Evolutionary conservation across 495 filamentous ascomycete species (phyloP).

Genomic region (Schizothecium vesticola): DNA sequence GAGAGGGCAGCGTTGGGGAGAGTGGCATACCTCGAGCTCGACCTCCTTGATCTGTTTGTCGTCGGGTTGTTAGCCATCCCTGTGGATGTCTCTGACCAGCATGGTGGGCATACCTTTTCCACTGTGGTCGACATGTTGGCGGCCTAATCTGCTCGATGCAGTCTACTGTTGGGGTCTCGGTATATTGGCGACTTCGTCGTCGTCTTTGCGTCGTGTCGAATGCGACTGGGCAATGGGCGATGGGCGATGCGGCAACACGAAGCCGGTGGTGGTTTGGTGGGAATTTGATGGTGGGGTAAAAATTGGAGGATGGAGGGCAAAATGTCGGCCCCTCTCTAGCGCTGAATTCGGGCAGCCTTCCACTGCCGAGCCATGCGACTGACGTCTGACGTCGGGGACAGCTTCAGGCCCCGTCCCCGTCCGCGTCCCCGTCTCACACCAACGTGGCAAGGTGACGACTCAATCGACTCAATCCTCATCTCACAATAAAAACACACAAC

Average conservation of each 20-base stretch:
- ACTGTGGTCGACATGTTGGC: slow-evolving; percentile 89
- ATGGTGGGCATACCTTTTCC: slow-evolving; percentile 67
- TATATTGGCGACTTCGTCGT: slow-evolving; percentile 1
- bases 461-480: too few species aligned
- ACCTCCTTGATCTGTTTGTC: slow-evolving; percentile 84
- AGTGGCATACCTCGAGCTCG: slow-evolving; percentile 68
- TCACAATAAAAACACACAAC: too few species aligned
- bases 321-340: background rate
- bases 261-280: slow-evolving; percentile 10
- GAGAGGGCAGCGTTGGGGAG: background rate
- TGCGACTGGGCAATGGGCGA: background rate
- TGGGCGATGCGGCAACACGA: background rate
- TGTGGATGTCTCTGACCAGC: background rate
- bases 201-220: background rate
- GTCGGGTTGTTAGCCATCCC: background rate
- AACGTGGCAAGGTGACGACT: slow-evolving; percentile 1
- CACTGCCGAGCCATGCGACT: background rate
- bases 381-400: background rate
- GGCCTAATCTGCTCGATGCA: background rate
- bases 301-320: slow-evolving; percentile 11
- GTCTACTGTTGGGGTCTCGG: background rate
- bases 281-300: slow-evolving; percentile 36
- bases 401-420: background rate
- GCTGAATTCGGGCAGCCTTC: background rate
- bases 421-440: background rate